These are phyloP conservation scores for Funneliformis geosporum DNA, from an alignment of 192 early-diverging fungal genomes.

Conservation along the genomic window DNA sequence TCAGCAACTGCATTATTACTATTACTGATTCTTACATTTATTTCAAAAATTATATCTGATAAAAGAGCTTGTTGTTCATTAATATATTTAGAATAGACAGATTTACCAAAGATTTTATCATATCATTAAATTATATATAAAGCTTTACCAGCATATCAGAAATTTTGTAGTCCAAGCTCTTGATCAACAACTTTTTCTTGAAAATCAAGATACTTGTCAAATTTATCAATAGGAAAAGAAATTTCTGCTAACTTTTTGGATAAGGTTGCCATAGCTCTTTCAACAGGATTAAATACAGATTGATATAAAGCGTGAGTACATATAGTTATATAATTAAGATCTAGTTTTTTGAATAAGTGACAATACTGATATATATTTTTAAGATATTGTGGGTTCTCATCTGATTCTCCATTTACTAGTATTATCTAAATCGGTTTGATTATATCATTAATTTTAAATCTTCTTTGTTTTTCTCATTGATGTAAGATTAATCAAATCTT, in stretches of 20 bases:
- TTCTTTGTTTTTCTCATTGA: background rate
- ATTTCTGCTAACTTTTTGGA: background rate
- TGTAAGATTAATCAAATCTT: no score
- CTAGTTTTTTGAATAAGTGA: background rate
- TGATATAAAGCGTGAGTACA: no score
- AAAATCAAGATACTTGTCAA: no score
- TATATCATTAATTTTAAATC: background rate
- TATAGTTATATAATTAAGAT: background rate
- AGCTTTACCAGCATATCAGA: background rate
- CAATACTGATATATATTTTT: no score
- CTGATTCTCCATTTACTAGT: no score
- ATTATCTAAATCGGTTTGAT: no score
- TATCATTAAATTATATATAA: background rate
- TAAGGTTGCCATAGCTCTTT: background rate
- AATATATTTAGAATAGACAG: no score
- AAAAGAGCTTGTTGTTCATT: no score
- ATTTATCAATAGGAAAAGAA: background rate
- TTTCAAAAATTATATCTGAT: no score
- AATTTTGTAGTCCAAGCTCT: slow-evolving; percentile 5
- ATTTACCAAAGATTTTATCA: slow-evolving; percentile 13
- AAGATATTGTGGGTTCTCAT: no score
- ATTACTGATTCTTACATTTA: no score
- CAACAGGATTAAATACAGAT: background rate
- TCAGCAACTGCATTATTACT: no score
- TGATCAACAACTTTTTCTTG: background rate